A percentile compares a stretch with the other conserved stretches of the same genome.
Evolutionary conservation across 2,329 filamentous ascomycete species (phyloP).

Genomic region (Monascus ruber): DNA sequence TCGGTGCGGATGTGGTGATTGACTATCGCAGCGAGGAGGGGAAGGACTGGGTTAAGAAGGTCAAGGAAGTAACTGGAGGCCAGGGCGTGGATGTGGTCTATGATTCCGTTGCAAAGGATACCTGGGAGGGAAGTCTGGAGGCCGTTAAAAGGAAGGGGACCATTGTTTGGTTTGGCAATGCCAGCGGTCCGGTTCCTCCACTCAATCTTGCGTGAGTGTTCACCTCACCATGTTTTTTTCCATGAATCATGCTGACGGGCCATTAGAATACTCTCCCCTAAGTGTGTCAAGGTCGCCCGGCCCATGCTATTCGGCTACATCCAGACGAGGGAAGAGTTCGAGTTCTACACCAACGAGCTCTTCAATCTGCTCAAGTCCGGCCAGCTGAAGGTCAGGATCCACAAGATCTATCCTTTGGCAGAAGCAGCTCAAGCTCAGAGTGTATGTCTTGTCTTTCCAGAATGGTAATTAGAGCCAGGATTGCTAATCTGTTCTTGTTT

Average conservation of each 20-base stretch:
- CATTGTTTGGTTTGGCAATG: constrained; percentile 71
- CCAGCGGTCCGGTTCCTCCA: constrained; percentile 66
- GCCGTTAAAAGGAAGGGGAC: constrained; percentile 66
- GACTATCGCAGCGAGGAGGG: constrained; percentile 77
- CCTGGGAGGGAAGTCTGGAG: constrained; percentile 68
- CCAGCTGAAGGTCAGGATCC: constrained; percentile 60
- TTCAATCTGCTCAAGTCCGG: constrained; percentile 59
- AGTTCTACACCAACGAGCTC: constrained; percentile 58
- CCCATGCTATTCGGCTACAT: constrained; percentile 64
- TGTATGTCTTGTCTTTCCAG: constrained; percentile 18
- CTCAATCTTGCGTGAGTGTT: constrained; percentile 47
- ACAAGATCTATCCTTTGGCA: constrained; percentile 64
- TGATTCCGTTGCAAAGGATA: constrained; percentile 75
- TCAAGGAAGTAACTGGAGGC: constrained; percentile 74
- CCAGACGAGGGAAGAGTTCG: constrained; percentile 56
- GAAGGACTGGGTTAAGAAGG: constrained; percentile 63
- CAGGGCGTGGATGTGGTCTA: constrained; percentile 68
- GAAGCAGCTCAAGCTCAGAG: constrained; percentile 61
- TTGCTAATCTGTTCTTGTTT: constrained; percentile 1
- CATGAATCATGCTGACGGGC: constrained; percentile 4
- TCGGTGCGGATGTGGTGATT: constrained; percentile 60
- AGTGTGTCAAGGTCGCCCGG: constrained; percentile 68
- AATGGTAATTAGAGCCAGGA: background rate
- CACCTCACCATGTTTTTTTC: constrained; percentile 17
- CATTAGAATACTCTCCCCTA: constrained; percentile 45